Percentiles rank a stretch among this genome's conserved stretches.
These are phyloP conservation scores for Capniomyces stellatus DNA, from an alignment of 371 early-diverging fungal species.

Conservation along the genomic window DNA sequence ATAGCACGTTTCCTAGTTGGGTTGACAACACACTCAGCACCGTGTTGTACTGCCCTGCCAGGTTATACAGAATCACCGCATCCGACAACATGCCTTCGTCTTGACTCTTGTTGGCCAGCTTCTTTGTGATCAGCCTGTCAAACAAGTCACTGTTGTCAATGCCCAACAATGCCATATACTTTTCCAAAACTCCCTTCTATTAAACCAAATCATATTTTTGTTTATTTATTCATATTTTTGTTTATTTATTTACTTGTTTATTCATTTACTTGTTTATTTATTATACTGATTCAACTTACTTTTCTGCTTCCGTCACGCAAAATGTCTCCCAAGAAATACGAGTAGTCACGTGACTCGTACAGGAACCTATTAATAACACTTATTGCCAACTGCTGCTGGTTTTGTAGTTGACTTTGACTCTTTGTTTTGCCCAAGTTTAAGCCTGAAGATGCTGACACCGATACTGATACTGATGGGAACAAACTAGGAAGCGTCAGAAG, in stretches of 20 bases:
- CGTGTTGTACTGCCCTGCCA: conserved; percentile 49
- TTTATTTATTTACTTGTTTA: too few species aligned
- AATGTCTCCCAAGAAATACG: conserved; percentile 32
- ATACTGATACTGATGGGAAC: too few species aligned
- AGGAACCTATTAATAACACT: conserved; percentile 11
- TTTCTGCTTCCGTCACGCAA: conserved; percentile 22
- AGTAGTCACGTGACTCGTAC: conserved; percentile 31
- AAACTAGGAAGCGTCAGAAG: conserved; percentile 12
- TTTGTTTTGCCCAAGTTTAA: background rate
- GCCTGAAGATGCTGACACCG: too few species aligned
- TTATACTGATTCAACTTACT: too few species aligned
- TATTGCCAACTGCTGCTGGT: conserved; percentile 9
- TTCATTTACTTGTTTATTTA: too few species aligned
- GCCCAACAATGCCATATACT: conserved; percentile 35
- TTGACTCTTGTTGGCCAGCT: conserved; percentile 48
- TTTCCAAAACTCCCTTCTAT: conserved; percentile 41
- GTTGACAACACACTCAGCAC: conserved; percentile 56
- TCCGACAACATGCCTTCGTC: conserved; percentile 47
- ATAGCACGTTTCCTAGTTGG: conserved; percentile 48
- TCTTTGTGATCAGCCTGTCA: conserved; percentile 32
- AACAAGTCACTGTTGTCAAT: conserved; percentile 36
- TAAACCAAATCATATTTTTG: conserved; percentile 14
- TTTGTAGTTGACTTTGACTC: background rate
- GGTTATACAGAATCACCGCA: conserved; percentile 52
- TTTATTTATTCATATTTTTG: too few species aligned